Base-by-base conservation (phyloP, 306 rosid species). In the Delonix regia region DNA sequence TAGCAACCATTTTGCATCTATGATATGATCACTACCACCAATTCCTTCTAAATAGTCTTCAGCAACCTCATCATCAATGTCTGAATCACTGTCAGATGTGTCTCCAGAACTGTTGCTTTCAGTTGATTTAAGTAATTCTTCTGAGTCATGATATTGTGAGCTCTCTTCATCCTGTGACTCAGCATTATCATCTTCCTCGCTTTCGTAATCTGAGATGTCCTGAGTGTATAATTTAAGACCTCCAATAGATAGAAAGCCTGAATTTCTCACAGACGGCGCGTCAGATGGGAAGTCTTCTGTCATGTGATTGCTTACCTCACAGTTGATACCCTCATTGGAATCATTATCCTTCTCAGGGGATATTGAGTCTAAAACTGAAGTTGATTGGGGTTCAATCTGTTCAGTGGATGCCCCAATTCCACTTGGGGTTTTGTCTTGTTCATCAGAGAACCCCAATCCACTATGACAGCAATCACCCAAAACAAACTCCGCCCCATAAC, bases 41-140 rank as follows among this genome's bases (percentile, higher is more conserved):
- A 92, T 90, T 67, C 98, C 98, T 83, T 87, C 94, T 62, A 92
- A 60, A 83, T 95, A 95, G 83, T 95, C 99, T 82, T 87, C 80
- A 25, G 90, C 99, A 80, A 92, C 91, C 77, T 87, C 96, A 0
- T 89, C 98, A 66, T 95, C 98, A 73, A 95, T 80, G 74, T 91
- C 99, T 65, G 91, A 92, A 87, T 81, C 93, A 85, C 83, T 80
- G 72, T 83, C 94, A 86, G 89, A 90, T 42, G 83, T 74, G 73
- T 84, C 89, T n/a, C 87, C 93, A 4, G 92, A 90, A 73, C 85
- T 76, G 36, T 75, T 86, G 83, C 89, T 84, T 76, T 88, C 93
- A 25, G 97, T 82, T 15, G 80, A 88, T 69, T 80, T 89, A 53
- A 30, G 66, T 4, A 57, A 76, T 83, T 82, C 95, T 75, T 75